phyloP scores from a whole-genome alignment of 495 filamentous ascomycete species.

The Poronia punctata region DNA sequence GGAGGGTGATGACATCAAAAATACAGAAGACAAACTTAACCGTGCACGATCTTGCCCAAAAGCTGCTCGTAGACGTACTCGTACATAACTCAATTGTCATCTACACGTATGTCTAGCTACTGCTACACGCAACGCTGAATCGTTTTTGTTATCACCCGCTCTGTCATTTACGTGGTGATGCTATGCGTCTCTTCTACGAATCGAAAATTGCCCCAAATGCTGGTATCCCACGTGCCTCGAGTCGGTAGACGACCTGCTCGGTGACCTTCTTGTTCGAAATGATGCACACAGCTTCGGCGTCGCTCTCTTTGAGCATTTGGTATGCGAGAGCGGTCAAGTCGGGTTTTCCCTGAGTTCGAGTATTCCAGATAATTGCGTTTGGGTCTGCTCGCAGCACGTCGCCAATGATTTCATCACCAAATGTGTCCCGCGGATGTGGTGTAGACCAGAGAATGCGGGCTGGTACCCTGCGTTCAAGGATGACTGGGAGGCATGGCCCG shows the following conservation, averaged over 20 bases:
- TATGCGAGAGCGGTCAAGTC: conserved; percentile 45
- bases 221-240: conserved; percentile 57
- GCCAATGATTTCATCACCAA: conserved; percentile 31
- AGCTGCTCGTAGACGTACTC: no score
- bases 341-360: conserved; percentile 28
- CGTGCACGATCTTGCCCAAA: no score
- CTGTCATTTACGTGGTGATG: no score
- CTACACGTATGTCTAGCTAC: no score
- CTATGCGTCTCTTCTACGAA: conserved; percentile 45
- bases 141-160: no score
- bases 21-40: no score
- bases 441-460: conserved; percentile 36
- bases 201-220: conserved; percentile 71
- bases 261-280: conserved; percentile 63
- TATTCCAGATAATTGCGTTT: conserved; percentile 34
- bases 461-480: conserved; percentile 23
- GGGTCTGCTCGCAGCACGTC: conserved; percentile 25
- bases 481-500: conserved; percentile 45
- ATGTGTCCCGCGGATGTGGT: conserved; percentile 30
- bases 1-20: no score
- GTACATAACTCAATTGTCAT: no score
- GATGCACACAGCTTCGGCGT: conserved; percentile 59
- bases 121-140: no score
- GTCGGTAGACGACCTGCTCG: conserved; percentile 53
- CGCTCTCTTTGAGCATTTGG: conserved; percentile 43